Evolutionary conservation across 2,329 filamentous ascomycete species (phyloP).

Genomic region (Aspergillus tamarii): DNA sequence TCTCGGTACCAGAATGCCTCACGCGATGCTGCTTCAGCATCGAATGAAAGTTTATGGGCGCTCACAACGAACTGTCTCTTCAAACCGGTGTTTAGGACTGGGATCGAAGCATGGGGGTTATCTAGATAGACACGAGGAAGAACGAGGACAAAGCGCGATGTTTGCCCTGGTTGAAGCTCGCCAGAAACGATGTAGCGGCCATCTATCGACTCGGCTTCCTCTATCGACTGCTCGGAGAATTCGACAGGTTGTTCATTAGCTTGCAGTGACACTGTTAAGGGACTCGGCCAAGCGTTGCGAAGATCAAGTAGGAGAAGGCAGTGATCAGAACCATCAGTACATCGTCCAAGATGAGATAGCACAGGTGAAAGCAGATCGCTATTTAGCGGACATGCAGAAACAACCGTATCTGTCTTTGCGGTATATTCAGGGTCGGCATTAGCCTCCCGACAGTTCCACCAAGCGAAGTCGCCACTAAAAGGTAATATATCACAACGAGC

Average conservation of each 20-base stretch:
- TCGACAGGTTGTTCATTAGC: slow-evolving; percentile 38
- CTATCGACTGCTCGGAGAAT: slow-evolving; percentile 13
- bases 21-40: slow-evolving; percentile 74
- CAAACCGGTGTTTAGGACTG: slow-evolving; percentile 76
- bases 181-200: slow-evolving; percentile 44
- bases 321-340: slow-evolving; percentile 60
- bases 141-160: slow-evolving; percentile 74
- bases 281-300: slow-evolving; percentile 86
- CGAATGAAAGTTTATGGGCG: slow-evolving; percentile 74
- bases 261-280: slow-evolving; percentile 68
- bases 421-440: slow-evolving; percentile 10
- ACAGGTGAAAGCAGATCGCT: slow-evolving; percentile 50
- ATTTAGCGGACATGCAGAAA: slow-evolving; percentile 28
- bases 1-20: slow-evolving; percentile 94
- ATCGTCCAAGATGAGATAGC: slow-evolving; percentile 45
- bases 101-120: slow-evolving; percentile 77
- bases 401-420: slow-evolving; percentile 9
- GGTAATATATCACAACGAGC: slow-evolving; percentile 78
- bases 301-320: slow-evolving; percentile 82
- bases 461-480: slow-evolving; percentile 70
- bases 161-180: slow-evolving; percentile 61
- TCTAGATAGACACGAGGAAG: slow-evolving; percentile 74
- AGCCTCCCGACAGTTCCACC: slow-evolving; percentile 49
- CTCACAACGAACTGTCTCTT: slow-evolving; percentile 93
- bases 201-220: slow-evolving; percentile 21